phyloP scores from a whole-genome alignment of 2,329 filamentous ascomycete genomes.

The Clonostachys rhizophaga region DNA sequence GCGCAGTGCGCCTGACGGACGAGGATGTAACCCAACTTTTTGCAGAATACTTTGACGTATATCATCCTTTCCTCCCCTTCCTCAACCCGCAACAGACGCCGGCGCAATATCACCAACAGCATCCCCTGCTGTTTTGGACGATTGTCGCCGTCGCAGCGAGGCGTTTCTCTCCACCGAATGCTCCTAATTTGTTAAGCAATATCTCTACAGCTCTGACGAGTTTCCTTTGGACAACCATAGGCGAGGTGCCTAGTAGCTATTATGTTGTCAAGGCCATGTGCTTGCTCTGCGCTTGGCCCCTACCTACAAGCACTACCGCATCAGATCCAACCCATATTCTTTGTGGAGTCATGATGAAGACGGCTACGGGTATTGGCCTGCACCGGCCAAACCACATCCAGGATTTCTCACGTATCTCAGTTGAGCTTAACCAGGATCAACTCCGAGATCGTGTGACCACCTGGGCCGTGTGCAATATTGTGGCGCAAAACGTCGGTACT shows the following conservation, averaged over 20 bases:
- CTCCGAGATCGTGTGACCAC: constrained; percentile 74
- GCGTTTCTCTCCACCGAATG: constrained; percentile 52
- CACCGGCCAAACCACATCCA: constrained; percentile 78
- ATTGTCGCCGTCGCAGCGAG: constrained; percentile 72
- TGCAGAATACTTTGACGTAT: constrained; percentile 68
- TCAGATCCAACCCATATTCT: constrained; percentile 79
- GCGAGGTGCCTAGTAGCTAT: constrained; percentile 73
- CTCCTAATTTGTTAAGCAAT: constrained; percentile 60
- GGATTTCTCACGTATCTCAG: constrained; percentile 72
- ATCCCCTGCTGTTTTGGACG: constrained; percentile 81
- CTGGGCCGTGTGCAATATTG: constrained; percentile 83
- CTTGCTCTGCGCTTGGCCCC: constrained; percentile 74
- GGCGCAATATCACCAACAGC: constrained; percentile 72
- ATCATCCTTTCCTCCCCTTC: constrained; percentile 75
- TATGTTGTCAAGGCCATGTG: constrained; percentile 79
- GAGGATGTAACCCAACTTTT: constrained; percentile 62
- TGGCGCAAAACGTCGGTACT: constrained; percentile 76
- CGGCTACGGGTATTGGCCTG: constrained; percentile 77
- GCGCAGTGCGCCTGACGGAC: constrained; percentile 60
- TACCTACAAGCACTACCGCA: constrained; percentile 76
- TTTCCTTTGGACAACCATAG: constrained; percentile 72
- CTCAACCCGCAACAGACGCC: constrained; percentile 62
- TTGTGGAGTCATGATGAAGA: constrained; percentile 82
- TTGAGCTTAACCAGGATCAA: constrained; percentile 74
- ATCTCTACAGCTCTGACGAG: constrained; percentile 65